Conservation (phyloP, 2,329 filamentous ascomycete genomes). For the Scytalidium sp. region DNA sequence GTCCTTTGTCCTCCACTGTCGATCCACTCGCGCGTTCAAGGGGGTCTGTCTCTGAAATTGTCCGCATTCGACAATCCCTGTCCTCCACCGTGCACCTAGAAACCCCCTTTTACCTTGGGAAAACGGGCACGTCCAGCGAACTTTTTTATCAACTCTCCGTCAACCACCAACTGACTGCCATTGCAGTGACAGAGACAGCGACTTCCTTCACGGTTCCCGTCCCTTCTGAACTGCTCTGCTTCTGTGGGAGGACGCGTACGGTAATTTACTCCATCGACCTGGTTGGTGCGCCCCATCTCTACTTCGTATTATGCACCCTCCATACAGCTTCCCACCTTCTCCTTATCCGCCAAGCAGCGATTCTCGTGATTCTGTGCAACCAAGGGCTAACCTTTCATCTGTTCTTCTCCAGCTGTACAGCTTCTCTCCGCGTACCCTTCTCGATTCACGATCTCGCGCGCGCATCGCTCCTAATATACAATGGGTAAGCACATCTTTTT, state of each 20-base stretch:
- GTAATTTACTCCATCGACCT: not conserved
- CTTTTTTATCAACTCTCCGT: not conserved
- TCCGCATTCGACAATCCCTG: not conserved
- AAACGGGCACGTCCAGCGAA: not conserved
- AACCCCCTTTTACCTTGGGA: not conserved
- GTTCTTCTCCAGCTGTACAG: not conserved
- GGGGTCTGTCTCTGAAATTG: not conserved
- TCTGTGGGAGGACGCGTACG: not conserved
- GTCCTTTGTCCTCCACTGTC: not conserved
- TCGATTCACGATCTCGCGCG: not conserved
- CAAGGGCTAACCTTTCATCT: not conserved
- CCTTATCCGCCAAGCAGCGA: not conserved
- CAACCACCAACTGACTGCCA: not conserved
- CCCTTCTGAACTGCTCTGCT: not conserved
- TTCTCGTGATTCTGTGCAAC: not conserved
- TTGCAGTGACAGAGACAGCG: not conserved
- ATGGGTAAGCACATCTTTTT: slow-evolving; percentile 28
- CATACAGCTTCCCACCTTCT: not conserved
- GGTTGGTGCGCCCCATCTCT: not conserved
- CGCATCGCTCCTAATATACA: slow-evolving; percentile 19
- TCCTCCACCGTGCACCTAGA: not conserved
- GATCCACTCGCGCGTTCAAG: not conserved
- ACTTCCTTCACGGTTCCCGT: not conserved
- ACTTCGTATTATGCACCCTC: not conserved
- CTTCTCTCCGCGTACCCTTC: slow-evolving; percentile 6